Evolutionary conservation across 495 filamentous ascomycete genomes (phyloP).

Genomic region (Letharia lupina): DNA sequence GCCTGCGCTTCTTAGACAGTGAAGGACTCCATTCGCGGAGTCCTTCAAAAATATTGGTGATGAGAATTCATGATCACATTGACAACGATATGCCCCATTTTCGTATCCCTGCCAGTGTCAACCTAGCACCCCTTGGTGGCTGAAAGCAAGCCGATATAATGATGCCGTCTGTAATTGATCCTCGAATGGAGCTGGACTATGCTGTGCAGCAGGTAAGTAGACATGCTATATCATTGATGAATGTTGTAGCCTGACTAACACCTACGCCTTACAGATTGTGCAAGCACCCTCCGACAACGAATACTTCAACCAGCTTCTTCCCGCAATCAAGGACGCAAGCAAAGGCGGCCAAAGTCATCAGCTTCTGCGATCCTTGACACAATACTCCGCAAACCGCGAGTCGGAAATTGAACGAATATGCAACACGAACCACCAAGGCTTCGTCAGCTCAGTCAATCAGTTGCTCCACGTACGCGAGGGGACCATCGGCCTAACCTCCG

Average conservation of each 20-base stretch:
- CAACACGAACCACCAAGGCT: conserved; percentile 92
- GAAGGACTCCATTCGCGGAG: neutral
- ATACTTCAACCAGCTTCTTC: conserved; percentile 90
- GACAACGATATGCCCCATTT: neutral
- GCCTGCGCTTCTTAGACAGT: neutral
- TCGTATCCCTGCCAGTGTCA: neutral
- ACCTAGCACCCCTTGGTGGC: neutral
- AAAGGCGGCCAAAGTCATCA: conserved; percentile 61
- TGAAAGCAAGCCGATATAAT: neutral
- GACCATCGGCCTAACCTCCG: conserved; percentile 75
- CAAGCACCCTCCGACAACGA: conserved; percentile 85
- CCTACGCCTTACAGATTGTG: conserved; percentile 56
- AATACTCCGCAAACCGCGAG: conserved; percentile 79
- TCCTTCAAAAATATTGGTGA: neutral
- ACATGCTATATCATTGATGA: too few relatives aligned
- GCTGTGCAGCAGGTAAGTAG: conserved; percentile 22
- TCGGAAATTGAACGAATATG: conserved; percentile 90
- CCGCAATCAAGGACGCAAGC: conserved; percentile 82
- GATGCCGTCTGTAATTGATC: conserved; percentile 18
- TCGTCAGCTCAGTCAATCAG: conserved; percentile 85
- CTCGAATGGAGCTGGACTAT: conserved; percentile 18
- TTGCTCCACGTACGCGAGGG: conserved; percentile 84
- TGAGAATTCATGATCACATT: neutral
- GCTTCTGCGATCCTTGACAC: conserved; percentile 67
- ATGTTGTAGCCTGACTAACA: neutral